These are phyloP conservation scores for Phoma sp. DNA, from an alignment of 2,329 filamentous ascomycete species.

Conservation along the genomic window DNA sequence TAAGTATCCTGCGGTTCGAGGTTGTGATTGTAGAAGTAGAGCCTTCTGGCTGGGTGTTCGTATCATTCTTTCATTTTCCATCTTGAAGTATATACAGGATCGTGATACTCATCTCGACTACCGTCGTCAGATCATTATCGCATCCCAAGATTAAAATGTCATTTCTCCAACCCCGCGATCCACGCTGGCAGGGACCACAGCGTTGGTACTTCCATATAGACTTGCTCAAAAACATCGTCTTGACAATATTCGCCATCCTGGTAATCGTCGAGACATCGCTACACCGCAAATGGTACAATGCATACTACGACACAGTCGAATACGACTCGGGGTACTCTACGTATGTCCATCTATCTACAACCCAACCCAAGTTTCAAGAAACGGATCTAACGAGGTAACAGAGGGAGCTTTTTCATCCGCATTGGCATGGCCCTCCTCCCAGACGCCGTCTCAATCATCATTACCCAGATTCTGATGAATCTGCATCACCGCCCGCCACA, in stretches of 20 bases:
- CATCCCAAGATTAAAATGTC: not conserved
- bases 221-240: not conserved
- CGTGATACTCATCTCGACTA: not conserved
- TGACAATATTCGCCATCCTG: conserved; percentile 1
- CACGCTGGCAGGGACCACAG: conserved; percentile 3
- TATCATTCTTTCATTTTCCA: not conserved
- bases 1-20: not conserved
- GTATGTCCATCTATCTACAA: not conserved
- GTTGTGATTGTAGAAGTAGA: too few relatives aligned
- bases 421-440: conserved; percentile 4
- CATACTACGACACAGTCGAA: not conserved
- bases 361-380: not conserved
- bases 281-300: conserved; percentile 3
- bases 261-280: conserved; percentile 1
- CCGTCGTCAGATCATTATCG: not conserved
- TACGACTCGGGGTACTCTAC: not conserved
- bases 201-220: not conserved
- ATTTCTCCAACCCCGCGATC: not conserved
- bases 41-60: too few relatives aligned
- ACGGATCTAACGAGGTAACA: not conserved
- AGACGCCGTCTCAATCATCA: not conserved
- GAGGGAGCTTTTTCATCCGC: conserved; percentile 1
- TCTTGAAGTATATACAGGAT: not conserved
- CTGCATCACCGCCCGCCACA: not conserved
- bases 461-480: not conserved